A percentile compares a stretch with the other conserved stretches of the same genome.
phyloP scores from a whole-genome alignment of 208 protist species.

The Trypanosoma cruzi region DNA sequence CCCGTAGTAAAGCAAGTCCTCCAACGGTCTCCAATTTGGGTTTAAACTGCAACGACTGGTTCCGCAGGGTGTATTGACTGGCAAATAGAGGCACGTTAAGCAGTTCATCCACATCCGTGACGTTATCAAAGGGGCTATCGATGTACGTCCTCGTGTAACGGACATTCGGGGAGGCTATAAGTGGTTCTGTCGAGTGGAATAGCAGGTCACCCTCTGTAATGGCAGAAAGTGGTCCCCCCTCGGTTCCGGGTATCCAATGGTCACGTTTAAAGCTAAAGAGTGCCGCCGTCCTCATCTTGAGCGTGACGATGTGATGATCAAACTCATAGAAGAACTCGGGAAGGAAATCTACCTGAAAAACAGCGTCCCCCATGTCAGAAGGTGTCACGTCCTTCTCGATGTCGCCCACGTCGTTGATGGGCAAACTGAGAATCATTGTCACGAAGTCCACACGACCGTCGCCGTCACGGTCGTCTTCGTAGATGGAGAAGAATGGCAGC shows the following conservation, averaged over 20 bases:
- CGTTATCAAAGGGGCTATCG: conserved; percentile 43
- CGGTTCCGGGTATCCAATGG: conserved; percentile 13
- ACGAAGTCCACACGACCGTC: conserved; percentile 41
- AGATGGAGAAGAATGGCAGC: conserved; percentile 60
- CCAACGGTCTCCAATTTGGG: conserved; percentile 38
- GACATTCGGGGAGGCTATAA: conserved; percentile 55
- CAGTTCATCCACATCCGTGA: conserved; percentile 39
- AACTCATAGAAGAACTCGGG: conserved; percentile 80
- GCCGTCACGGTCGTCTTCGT: conserved; percentile 47
- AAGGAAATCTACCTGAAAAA: conserved; percentile 59
- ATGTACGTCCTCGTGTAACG: conserved; percentile 50
- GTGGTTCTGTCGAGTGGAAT: conserved; percentile 55
- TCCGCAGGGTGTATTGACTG: conserved; percentile 48
- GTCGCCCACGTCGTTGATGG: conserved; percentile 41
- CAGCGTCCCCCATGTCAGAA: conserved; percentile 38
- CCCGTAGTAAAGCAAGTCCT: conserved; percentile 47
- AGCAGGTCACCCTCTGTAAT: conserved; percentile 62
- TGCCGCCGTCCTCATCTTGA: conserved; percentile 73
- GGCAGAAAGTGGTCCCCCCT: conserved; percentile 44
- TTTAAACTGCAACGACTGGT: conserved; percentile 55
- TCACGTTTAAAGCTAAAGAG: conserved; percentile 46
- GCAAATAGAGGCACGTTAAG: conserved; percentile 59
- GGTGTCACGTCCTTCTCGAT: conserved; percentile 13
- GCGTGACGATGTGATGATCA: conserved; percentile 37
- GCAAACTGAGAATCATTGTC: conserved; percentile 58